Percentiles rank a stretch among this genome's conserved stretches.
These are phyloP conservation scores for Pestalotiopsis sp. DNA, from an alignment of 2,329 filamentous ascomycete species.

Conservation along the genomic window DNA sequence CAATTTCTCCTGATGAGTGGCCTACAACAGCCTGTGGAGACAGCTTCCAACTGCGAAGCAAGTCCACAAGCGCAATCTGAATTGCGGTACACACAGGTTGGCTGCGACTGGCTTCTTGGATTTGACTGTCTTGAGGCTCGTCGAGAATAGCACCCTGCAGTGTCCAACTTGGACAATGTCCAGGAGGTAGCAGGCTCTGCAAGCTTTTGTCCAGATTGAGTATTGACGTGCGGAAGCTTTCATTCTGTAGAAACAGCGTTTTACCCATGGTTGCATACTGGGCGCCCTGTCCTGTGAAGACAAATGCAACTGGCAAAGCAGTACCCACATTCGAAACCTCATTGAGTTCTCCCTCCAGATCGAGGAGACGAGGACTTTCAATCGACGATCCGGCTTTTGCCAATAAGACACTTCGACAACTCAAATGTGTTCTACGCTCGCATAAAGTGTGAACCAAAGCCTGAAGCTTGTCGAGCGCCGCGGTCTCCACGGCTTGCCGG, in stretches of 20 bases:
- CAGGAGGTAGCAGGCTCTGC: not conserved
- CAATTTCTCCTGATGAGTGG: conserved; percentile 1
- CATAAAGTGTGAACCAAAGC: conserved; percentile 3
- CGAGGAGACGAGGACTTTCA: not conserved
- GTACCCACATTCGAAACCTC: not conserved
- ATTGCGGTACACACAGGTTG: not conserved
- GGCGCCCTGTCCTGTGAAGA: conserved; percentile 12
- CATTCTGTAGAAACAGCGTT: conserved; percentile 9
- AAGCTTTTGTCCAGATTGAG: not conserved
- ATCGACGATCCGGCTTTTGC: not conserved
- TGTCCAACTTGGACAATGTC: not conserved
- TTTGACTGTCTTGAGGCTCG: not conserved
- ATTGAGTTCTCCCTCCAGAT: not conserved
- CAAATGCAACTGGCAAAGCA: not conserved
- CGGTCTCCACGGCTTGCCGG: not conserved
- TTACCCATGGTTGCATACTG: conserved; percentile 14
- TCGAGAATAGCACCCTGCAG: not conserved
- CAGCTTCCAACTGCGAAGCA: not conserved
- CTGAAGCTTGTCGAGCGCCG: not conserved
- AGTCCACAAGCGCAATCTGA: not conserved
- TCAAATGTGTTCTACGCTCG: not conserved
- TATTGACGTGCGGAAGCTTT: not conserved
- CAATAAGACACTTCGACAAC: too few species aligned
- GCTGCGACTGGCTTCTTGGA: not conserved
- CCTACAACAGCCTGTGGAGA: not conserved